Evolutionary conservation across 108 stramenopile genomes (phyloP).

Genomic region (Nitzschia inconspicua): DNA sequence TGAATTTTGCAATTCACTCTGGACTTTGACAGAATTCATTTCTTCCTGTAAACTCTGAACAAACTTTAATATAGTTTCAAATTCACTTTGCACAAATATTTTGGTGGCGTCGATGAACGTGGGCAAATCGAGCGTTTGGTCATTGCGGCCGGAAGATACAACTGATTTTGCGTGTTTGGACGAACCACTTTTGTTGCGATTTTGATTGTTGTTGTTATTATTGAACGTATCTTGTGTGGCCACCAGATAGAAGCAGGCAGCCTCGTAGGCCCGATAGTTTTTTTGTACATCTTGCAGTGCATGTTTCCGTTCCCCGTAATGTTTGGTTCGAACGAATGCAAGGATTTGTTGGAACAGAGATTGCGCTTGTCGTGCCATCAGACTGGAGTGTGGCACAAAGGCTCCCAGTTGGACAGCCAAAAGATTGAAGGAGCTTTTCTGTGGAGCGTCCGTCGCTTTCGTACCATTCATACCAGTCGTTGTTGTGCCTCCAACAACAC

Average conservation of each 20-base stretch:
- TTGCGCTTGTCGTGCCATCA: constrained; percentile 23
- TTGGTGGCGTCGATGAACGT: constrained; percentile 9
- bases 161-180: background rate
- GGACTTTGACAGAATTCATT: no score
- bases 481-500: background rate
- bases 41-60: background rate
- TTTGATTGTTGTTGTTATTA: background rate
- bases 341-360: constrained; percentile 12
- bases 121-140: background rate
- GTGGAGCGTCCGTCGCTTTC: background rate
- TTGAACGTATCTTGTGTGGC: constrained; percentile 17
- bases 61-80: constrained; percentile 2
- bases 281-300: constrained; percentile 37
- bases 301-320: background rate
- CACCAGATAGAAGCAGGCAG: constrained; percentile 57
- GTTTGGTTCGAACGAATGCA: background rate
- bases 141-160: background rate
- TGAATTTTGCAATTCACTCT: no score
- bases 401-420: constrained; percentile 37
- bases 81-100: background rate
- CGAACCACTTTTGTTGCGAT: background rate
- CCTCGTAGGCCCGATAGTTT: constrained; percentile 45
- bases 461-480: background rate
- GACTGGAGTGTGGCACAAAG: constrained; percentile 24
- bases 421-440: constrained; percentile 16